Evolutionary conservation across 768 basidiomycete species (phyloP), one percentile per base, ranked within the genome.

Genomic region (Rubroboletus satanas): DNA sequence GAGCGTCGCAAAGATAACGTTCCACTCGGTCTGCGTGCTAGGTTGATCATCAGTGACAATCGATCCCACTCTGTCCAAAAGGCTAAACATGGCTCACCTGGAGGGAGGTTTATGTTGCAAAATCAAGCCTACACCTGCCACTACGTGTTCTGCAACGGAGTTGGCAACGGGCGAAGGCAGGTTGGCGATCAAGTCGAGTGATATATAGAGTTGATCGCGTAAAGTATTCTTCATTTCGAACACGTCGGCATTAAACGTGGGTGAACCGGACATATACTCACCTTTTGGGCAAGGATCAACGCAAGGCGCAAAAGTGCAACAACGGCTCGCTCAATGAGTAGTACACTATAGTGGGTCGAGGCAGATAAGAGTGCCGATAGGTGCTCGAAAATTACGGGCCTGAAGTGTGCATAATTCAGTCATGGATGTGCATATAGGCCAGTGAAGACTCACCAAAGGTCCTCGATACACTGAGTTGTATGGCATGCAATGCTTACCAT

Each of bases 331-430:
- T 99, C 97, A 38, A 97, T 91, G 39, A 99, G 80, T 46, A 99
- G 77, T 31, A 93, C 81, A 64, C 93, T 94, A 68, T 96, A 98
- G 49, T 87, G 86, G 14, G 79, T 78, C 0, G 96, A 82, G 3
- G 87, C 77, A 3, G 84, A 82, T 26, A 99, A 76, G 17, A 99
- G 73, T 0, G 87, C 79, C 0, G 93, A 89, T 26, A 98, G 74
- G 67, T 98, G 95, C 64, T 97, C 94, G 66, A 97, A 98, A 4
- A 96, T 83, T 62, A 93, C 83, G 0, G 96, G 94, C 96, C 95
- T 97, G 52, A 23, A 42, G 32, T 17, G 17, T 7, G 28, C 31
- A 42, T 14, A n/a, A n/a, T 46, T 57, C 45, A 51, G 52, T 43
- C 52, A 36, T 44, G 29, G 10, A 41, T 12, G 23, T 29, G 32